Evolutionary conservation across 805 yeast genomes (phyloP).

Genomic region (Wickerhamomyces bisporus): DNA sequence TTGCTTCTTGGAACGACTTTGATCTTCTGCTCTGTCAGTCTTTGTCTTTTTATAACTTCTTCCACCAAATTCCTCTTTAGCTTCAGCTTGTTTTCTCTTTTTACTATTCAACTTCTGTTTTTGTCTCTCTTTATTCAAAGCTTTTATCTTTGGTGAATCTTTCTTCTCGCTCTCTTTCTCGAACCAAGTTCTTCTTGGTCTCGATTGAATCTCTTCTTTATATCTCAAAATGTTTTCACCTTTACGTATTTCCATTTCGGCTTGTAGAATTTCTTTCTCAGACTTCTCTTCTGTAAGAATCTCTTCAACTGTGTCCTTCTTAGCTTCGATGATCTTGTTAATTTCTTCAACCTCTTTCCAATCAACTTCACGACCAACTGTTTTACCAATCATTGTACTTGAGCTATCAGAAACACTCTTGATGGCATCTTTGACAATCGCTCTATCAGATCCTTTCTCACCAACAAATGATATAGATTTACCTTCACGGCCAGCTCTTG

Average conservation of each 20-base stretch:
- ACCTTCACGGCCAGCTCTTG: conserved; percentile 98
- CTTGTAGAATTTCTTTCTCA: conserved; percentile 79
- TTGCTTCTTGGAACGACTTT: conserved; percentile 31
- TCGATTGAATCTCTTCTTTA: conserved; percentile 73
- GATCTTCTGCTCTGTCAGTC: conserved; percentile 55
- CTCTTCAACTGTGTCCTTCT: conserved; percentile 60
- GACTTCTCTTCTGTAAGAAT: conserved; percentile 82
- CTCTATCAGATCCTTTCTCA: conserved; percentile 80
- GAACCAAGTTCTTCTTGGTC: conserved; percentile 98
- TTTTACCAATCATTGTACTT: conserved; percentile 43
- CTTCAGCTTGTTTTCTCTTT: conserved; percentile 69
- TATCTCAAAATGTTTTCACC: conserved; percentile 82
- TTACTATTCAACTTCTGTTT: conserved; percentile 52
- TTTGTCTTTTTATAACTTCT: conserved; percentile 79
- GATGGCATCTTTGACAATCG: conserved; percentile 86
- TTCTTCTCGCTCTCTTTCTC: conserved; percentile 47
- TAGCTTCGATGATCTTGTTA: conserved; percentile 53
- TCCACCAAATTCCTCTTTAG: conserved; percentile 42
- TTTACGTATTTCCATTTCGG: conserved; percentile 85
- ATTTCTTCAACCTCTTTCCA: conserved; percentile 80
- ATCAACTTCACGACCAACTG: conserved; percentile 86
- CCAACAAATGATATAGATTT: conserved; percentile 91
- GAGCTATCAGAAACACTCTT: conserved; percentile 50
- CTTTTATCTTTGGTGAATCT: conserved; percentile 25
- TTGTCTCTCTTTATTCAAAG: conserved; percentile 26